Evolutionary conservation across 176 grass and related monocot genomes (phyloP), one percentile per base, ranked within the genome.

Genomic region (Raddia guianensis): DNA sequence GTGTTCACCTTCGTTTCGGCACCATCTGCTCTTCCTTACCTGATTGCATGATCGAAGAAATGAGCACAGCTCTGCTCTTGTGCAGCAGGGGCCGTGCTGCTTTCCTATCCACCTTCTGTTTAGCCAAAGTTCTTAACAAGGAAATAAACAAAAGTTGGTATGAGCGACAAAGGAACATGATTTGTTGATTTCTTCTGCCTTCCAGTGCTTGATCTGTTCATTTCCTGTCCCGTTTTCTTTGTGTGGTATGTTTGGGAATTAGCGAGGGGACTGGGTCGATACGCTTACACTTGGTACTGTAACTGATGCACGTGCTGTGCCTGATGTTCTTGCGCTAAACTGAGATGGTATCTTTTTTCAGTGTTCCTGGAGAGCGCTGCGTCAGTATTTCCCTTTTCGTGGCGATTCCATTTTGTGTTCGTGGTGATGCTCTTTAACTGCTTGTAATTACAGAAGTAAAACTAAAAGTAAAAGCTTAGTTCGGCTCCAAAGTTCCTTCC

Each of bases 171-270:
- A 59, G 27, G 68, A 52, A 34, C 33, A 8, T 5, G 15, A 21
- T 46, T 64, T 7, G 7, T 75, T 68, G 44, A 20, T 68, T 62
- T 69, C 34, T 71, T 79, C 34, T 54, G 73, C 12, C 6, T 32
- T 20, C 6, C 62, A 16, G 60, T 12, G 44, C 34, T 62, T 84
- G 71, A 76, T 76, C 74, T 55, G 69, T 49, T 53, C 35, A 12
- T 49, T 68, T 20, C 0, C 1, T 3, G 33, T 57, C 13, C 11
- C 32, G 3, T 5, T 64, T 20, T 15, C 10, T 0, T 27, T 49
- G 11, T n/a, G 49, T 56, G 57, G 1, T 48, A 46, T 73, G 34
- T 49, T 57, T 16, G 5, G 60, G 20, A 57, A 2, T 47, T 62
- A 68, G 54, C 34, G 15, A 66, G 49, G 32, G 18, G 32, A 16